Evolutionary conservation across 306 rosid species (phyloP), one percentile per base, ranked within the genome.

Genomic region (Acacia acuminata): DNA sequence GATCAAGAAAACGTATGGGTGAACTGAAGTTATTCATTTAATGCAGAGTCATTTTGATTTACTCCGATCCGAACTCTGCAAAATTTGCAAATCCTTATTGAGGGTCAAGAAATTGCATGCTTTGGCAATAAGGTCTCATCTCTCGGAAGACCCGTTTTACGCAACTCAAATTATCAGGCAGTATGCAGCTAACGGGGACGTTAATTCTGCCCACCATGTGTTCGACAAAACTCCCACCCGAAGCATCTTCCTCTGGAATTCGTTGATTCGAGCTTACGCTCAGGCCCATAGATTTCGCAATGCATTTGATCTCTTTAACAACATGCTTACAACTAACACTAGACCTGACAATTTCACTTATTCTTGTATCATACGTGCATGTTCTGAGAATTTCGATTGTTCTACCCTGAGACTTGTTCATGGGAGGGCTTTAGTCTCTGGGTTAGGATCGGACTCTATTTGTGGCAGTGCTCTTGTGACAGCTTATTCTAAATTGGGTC

Each of bases 211-310:
- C 42, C 81, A 89, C 79, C 83, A 80, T 4, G 71, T 93, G 90
- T 95, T 95, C 81, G 92, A 93, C 40, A 71, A 81, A 88, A 88
- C 82, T 82, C 80, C 93, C 68, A 71, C 32, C 64, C 90, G 82
- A 84, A 93, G 87, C 12, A 92, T 93, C 75, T 93, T 84, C 84
- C 92, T 96, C 15, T 93, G 97, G 97, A 96, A 96, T 66, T 89
- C 99, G 67, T 79, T 95, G 24, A 95, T 95, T 73, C 92, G 99
- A 32, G 95, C 96, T 68, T 86, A 86, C 11, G 97, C 99, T 0
- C 83, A 70, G 80, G 87, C 91, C 75, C 79, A n/a, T 56, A 76
- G 79, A 56, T 92, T 92, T 68, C 2, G n/a, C 32, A 77, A 75
- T 67, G 90, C 99, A 38, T 79, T 89, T 10, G 88, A 88, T 82